Percentiles rank a stretch among this genome's conserved stretches.
phyloP scores from a whole-genome alignment of 768 basidiomycete species.

The Chiua virens region DNA sequence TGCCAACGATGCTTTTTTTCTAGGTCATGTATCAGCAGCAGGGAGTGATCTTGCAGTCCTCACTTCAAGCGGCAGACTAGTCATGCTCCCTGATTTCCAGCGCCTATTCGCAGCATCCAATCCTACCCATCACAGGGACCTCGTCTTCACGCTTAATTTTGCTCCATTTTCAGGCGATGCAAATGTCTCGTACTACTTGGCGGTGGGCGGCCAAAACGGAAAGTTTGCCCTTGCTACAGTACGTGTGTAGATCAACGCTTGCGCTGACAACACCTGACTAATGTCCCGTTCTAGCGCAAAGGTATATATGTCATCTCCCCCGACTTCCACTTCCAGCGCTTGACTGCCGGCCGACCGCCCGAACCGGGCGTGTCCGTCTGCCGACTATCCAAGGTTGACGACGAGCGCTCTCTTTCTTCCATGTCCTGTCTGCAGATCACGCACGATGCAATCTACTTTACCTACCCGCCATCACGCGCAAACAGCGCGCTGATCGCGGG shows the following conservation, averaged over 20 bases:
- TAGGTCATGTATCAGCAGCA: slow-evolving; percentile 47
- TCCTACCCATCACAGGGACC: slow-evolving; percentile 39
- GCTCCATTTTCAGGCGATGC: slow-evolving; percentile 6
- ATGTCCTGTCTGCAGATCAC: slow-evolving; percentile 59
- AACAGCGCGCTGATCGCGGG: background rate
- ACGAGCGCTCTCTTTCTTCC: slow-evolving; percentile 11
- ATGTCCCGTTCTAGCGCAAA: slow-evolving; percentile 5
- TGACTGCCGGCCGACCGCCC: slow-evolving; percentile 31
- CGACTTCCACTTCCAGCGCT: slow-evolving; percentile 19
- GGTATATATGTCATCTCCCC: slow-evolving; percentile 30
- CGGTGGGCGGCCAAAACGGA: slow-evolving; percentile 40
- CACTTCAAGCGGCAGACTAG: slow-evolving; percentile 26
- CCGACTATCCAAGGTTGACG: slow-evolving; percentile 17
- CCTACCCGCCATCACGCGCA: slow-evolving; percentile 24
- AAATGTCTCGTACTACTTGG: slow-evolving; percentile 45
- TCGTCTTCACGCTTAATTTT: slow-evolving; percentile 28
- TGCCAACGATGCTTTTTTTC: slow-evolving; percentile 1
- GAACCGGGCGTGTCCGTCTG: slow-evolving; percentile 30
- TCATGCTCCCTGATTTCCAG: slow-evolving; percentile 28
- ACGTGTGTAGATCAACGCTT: background rate
- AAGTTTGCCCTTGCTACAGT: slow-evolving; percentile 52
- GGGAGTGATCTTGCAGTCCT: slow-evolving; percentile 39
- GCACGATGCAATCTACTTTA: slow-evolving; percentile 51
- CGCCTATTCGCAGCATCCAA: slow-evolving; percentile 28
- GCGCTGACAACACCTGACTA: background rate